Evolutionary conservation across 2,329 filamentous ascomycete genomes (phyloP).

Genomic region (Pestalotiopsis sp.): DNA sequence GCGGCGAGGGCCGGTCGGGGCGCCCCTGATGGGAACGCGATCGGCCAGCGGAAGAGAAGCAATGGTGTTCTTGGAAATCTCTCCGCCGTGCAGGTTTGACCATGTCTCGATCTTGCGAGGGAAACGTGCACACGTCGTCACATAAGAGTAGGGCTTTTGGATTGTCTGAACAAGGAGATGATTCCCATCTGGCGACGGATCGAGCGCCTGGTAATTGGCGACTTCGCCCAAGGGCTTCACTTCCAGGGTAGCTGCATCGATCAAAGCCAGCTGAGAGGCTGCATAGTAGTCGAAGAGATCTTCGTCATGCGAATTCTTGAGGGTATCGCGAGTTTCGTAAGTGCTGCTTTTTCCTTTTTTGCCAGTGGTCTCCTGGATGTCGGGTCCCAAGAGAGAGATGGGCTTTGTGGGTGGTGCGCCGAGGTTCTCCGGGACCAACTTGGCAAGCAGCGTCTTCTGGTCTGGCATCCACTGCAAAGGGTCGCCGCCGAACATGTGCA

Average conservation of each 20-base stretch:
- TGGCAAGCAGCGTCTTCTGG: slow-evolving; percentile 3
- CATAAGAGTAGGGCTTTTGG: neutral
- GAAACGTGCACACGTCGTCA: neutral
- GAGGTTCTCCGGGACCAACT: neutral
- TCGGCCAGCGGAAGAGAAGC: slow-evolving; percentile 3
- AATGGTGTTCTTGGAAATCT: neutral
- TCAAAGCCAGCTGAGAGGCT: neutral
- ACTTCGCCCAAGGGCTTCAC: neutral
- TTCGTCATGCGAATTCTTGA: neutral
- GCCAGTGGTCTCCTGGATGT: neutral
- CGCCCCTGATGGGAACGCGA: neutral
- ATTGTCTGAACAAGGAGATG: neutral
- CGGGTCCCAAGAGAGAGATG: neutral
- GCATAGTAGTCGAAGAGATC: slow-evolving; percentile 8
- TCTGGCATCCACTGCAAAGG: slow-evolving; percentile 5
- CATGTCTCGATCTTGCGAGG: neutral
- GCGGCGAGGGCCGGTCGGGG: neutral
- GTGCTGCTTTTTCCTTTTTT: slow-evolving; percentile 4
- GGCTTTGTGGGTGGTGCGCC: neutral
- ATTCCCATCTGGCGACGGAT: neutral
- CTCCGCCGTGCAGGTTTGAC: neutral
- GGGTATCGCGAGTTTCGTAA: slow-evolving; percentile 1
- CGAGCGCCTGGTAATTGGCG: slow-evolving; percentile 1
- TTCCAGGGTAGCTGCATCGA: neutral
- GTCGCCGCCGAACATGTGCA: neutral